Conservation (phyloP, 1,139 yeast species). For the Lizanozyma gosingica region DNA sequence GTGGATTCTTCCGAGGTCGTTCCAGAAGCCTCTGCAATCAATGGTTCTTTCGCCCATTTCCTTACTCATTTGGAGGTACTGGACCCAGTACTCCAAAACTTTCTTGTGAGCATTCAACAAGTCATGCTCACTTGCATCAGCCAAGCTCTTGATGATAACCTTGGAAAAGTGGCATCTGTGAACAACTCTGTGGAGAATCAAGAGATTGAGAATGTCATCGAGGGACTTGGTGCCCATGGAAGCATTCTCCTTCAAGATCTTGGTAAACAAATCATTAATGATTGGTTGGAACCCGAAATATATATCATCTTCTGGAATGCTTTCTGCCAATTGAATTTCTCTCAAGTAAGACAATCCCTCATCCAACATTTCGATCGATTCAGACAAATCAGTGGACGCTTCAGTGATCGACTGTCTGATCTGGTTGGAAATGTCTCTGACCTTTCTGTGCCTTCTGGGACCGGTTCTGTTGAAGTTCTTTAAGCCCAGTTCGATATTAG, state of each 20-base stretch:
- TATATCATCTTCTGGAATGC: conserved; percentile 18
- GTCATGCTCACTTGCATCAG: conserved; percentile 6
- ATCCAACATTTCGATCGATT: conserved; percentile 30
- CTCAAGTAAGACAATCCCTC: conserved; percentile 35
- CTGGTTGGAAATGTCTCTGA: conserved; percentile 28
- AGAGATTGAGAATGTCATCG: conserved; percentile 19
- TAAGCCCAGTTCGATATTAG: conserved; percentile 1
- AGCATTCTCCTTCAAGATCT: conserved; percentile 11
- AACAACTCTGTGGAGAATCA: conserved; percentile 21
- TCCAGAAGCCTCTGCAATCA: conserved; percentile 7
- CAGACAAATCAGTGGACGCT: conserved; percentile 16
- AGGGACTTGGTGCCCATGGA: conserved; percentile 10
- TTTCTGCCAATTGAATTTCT: conserved; percentile 27
- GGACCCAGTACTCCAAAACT: conserved; percentile 27
- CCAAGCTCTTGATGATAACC: conserved; percentile 16
- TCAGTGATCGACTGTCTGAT: conserved; percentile 17
- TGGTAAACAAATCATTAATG: conserved; percentile 15
- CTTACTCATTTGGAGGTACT: conserved; percentile 10
- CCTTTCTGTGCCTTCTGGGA: conserved; percentile 15
- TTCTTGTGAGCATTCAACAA: conserved; percentile 12
- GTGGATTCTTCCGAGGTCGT: conserved; percentile 9
- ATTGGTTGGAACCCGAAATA: conserved; percentile 20
- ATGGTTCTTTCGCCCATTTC: conserved; percentile 7
- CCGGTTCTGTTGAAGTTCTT: background rate
- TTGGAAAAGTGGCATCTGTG: conserved; percentile 24